A percentile compares a stretch with the other conserved stretches of the same genome.
These are phyloP conservation scores for Rhytidhysteron rufulum DNA, from an alignment of 2,329 filamentous ascomycete species.

Conservation along the genomic window DNA sequence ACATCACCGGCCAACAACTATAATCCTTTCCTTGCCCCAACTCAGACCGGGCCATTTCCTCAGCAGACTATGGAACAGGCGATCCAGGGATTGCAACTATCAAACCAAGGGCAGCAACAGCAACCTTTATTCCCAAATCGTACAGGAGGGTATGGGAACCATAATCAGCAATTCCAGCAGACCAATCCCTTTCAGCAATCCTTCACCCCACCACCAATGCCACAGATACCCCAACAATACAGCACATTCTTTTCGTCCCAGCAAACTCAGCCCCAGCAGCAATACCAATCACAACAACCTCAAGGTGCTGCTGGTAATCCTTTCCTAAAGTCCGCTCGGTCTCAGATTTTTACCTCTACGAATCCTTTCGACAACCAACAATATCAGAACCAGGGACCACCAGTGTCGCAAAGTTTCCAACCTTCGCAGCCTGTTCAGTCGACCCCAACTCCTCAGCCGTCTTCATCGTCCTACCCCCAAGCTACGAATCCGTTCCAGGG, in stretches of 20 bases:
- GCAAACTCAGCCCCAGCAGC: constrained; percentile 27
- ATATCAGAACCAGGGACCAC: not conserved
- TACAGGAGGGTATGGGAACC: constrained; percentile 58
- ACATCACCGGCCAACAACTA: constrained; percentile 45
- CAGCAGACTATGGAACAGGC: constrained; percentile 57
- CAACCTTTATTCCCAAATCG: constrained; percentile 71
- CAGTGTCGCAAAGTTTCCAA: constrained; percentile 1
- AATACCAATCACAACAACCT: constrained; percentile 35
- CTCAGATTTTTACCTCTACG: constrained; percentile 39
- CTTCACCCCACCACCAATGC: constrained; percentile 39
- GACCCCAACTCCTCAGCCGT: too few species aligned
- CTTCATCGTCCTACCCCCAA: constrained; percentile 32
- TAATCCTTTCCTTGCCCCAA: constrained; percentile 64
- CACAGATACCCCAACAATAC: constrained; percentile 38
- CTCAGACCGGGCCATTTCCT: constrained; percentile 18
- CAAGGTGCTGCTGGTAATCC: constrained; percentile 28
- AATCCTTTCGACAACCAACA: constrained; percentile 36
- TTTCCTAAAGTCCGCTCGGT: constrained; percentile 41
- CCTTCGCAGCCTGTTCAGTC: not conserved
- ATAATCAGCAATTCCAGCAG: constrained; percentile 31
- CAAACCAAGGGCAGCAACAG: constrained; percentile 25
- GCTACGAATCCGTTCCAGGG: constrained; percentile 7
- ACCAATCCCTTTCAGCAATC: constrained; percentile 40
- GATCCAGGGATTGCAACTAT: constrained; percentile 72
- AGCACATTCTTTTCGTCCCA: constrained; percentile 28